Conservation (phyloP, 2,329 filamentous ascomycete genomes). For the Fonsecaea multimorphosa region DNA sequence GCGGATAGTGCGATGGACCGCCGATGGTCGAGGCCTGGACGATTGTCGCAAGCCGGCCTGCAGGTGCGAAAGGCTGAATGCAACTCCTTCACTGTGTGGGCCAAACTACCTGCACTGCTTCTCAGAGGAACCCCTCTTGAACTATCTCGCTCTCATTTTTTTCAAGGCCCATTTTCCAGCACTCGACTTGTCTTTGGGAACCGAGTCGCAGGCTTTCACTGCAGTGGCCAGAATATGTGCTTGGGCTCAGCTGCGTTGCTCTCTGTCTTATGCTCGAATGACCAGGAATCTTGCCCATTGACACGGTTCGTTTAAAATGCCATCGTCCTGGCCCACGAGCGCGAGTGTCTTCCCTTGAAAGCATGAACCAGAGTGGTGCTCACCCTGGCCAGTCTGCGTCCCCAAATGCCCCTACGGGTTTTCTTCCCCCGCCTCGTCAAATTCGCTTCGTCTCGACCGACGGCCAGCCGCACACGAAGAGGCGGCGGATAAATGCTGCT, state of each 20-base stretch:
- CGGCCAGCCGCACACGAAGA: slow-evolving; percentile 78
- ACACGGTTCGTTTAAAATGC: slow-evolving; percentile 18
- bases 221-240: neutral
- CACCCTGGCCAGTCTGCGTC: slow-evolving; percentile 12
- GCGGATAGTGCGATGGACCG: neutral
- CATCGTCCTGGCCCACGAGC: slow-evolving; percentile 6
- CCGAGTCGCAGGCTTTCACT: neutral
- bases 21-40: neutral
- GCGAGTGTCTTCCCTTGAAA: slow-evolving; percentile 22
- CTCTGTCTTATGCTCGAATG: neutral
- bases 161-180: neutral
- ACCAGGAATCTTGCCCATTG: neutral
- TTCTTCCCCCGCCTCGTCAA: slow-evolving; percentile 44
- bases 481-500: slow-evolving; percentile 78
- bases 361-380: slow-evolving; percentile 21
- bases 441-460: slow-evolving; percentile 84
- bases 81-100: neutral
- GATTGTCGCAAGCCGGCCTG: neutral
- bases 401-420: slow-evolving; percentile 10
- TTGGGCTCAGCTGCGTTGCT: neutral
- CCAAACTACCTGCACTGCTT: neutral
- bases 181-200: neutral
- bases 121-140: neutral
- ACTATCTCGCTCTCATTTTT: neutral
- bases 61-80: neutral